Conservation (phyloP, 2,329 filamentous ascomycete genomes). For the Tolypocladium nubicola region DNA sequence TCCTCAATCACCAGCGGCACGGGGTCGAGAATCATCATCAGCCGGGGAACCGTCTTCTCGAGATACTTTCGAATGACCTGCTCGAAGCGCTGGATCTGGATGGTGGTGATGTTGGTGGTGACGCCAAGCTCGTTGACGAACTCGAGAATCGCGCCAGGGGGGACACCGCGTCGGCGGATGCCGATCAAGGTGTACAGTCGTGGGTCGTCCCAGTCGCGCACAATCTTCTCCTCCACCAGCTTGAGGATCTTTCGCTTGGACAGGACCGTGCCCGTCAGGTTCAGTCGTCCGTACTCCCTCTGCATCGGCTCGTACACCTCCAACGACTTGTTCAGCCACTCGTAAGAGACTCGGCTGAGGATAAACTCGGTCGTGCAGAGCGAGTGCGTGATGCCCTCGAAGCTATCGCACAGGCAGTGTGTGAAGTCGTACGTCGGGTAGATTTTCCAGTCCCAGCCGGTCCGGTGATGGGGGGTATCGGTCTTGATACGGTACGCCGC, state of each 20-base stretch:
- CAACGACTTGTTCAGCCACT: constrained; percentile 75
- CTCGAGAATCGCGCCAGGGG: constrained; percentile 76
- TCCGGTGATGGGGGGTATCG: constrained; percentile 61
- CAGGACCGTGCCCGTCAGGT: constrained; percentile 73
- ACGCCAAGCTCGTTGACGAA: constrained; percentile 90
- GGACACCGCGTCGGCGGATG: constrained; percentile 73
- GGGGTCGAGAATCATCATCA: constrained; percentile 85
- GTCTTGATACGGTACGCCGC: constrained; percentile 80
- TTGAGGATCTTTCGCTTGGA: constrained; percentile 78
- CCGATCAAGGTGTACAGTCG: constrained; percentile 80
- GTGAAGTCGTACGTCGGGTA: constrained; percentile 94
- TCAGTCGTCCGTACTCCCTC: constrained; percentile 60
- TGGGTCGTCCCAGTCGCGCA: constrained; percentile 86
- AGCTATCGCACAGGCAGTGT: constrained; percentile 83
- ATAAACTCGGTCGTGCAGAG: constrained; percentile 92
- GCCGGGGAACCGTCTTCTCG: constrained; percentile 74
- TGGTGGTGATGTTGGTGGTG: constrained; percentile 69
- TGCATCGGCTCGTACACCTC: constrained; percentile 90
- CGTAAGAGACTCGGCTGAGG: constrained; percentile 74
- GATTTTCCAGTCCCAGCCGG: constrained; percentile 77
- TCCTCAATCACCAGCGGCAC: constrained; percentile 75
- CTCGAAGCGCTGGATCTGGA: constrained; percentile 76
- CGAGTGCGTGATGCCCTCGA: constrained; percentile 85
- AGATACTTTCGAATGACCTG: constrained; percentile 77
- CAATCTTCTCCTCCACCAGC: constrained; percentile 66